phyloP scores from a whole-genome alignment of 2,329 filamentous ascomycete genomes.

The Penicillium psychrosexuale region DNA sequence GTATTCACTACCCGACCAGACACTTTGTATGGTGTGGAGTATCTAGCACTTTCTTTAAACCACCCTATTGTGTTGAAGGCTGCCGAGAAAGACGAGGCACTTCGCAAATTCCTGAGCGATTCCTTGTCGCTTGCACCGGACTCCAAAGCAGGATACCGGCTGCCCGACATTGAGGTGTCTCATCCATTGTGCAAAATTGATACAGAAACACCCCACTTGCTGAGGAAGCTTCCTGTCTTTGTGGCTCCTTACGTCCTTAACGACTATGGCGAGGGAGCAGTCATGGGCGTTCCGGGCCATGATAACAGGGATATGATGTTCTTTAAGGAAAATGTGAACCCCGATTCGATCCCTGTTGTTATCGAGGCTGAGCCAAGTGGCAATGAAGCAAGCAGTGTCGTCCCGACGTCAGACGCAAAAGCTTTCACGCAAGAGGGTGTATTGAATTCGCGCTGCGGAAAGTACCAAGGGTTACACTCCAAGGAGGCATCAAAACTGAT shows the following conservation, averaged over 20 bases:
- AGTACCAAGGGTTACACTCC: constrained; percentile 63
- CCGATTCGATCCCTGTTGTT: constrained; percentile 62
- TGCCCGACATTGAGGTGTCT: constrained; percentile 60
- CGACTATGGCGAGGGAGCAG: constrained; percentile 80
- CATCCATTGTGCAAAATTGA: constrained; percentile 62
- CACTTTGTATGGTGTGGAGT: constrained; percentile 83
- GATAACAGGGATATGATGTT: constrained; percentile 76
- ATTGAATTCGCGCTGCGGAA: constrained; percentile 64
- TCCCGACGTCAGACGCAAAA: constrained; percentile 42
- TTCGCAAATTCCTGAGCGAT: constrained; percentile 65
- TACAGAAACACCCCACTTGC: constrained; percentile 45
- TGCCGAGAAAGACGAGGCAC: constrained; percentile 57
- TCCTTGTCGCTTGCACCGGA: constrained; percentile 54
- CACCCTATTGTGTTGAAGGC: constrained; percentile 66
- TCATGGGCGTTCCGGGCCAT: constrained; percentile 90
- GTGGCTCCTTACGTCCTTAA: constrained; percentile 81
- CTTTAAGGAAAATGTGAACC: constrained; percentile 67
- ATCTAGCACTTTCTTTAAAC: constrained; percentile 70
- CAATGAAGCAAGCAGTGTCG: constrained; percentile 13
- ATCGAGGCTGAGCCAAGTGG: constrained; percentile 47
- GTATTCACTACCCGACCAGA: constrained; percentile 84
- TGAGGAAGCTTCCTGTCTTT: constrained; percentile 65
- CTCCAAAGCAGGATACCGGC: constrained; percentile 62
- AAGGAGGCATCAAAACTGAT: constrained; percentile 61
- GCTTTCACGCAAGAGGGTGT: constrained; percentile 65